These are phyloP conservation scores for Fusarium sp. DNA, from an alignment of 2,329 filamentous ascomycete species.

Conservation along the genomic window DNA sequence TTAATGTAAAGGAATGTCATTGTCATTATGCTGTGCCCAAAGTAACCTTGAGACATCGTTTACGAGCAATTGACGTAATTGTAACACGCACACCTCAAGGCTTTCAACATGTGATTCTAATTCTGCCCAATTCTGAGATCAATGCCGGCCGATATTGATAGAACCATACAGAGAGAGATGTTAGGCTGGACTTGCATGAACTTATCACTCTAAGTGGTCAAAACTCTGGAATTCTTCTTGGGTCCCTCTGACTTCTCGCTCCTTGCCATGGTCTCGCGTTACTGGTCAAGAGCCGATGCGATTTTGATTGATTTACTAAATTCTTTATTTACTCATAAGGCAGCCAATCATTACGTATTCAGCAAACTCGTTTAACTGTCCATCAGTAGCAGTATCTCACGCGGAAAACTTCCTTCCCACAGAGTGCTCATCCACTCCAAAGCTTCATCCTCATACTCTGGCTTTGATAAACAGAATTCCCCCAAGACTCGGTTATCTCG, in stretches of 20 bases:
- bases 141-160: neutral
- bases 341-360: neutral
- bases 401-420: neutral
- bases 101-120: constrained; percentile 9
- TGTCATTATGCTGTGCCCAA: neutral
- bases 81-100: neutral
- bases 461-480: neutral
- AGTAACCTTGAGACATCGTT: neutral
- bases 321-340: neutral
- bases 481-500: neutral
- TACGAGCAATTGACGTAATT: constrained; percentile 27
- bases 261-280: fast-evolving
- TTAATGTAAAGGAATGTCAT: no score
- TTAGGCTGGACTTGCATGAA: neutral
- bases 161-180: neutral
- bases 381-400: neutral
- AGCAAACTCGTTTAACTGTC: neutral
- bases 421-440: neutral
- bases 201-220: neutral
- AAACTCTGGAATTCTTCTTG: neutral
- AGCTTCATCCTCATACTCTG: neutral
- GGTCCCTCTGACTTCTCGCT: neutral
- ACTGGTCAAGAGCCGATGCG: no score
- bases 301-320: neutral
- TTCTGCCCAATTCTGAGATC: neutral